Conservation (phyloP, 352 stramenopile genomes). For the Phytophthora ohioensis region DNA sequence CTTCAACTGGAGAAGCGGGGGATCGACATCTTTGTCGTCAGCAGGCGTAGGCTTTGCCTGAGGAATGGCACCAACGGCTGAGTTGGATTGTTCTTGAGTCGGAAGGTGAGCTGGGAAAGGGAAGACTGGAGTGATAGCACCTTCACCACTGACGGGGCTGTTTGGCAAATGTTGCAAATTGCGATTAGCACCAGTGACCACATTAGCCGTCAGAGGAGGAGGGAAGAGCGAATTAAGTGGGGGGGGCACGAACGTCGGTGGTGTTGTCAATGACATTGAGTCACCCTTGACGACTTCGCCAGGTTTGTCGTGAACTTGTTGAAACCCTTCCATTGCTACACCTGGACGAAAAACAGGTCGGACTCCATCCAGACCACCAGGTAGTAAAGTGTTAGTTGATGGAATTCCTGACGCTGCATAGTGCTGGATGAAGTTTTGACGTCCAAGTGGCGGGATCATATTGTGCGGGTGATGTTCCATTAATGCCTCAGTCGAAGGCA, state of each 20-base stretch:
- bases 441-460: slow-evolving; percentile 28
- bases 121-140: slow-evolving; percentile 22
- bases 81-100: slow-evolving; percentile 17
- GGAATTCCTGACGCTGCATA: slow-evolving; percentile 7
- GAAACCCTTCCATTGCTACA: slow-evolving; percentile 15
- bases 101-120: slow-evolving; percentile 30
- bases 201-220: slow-evolving; percentile 14
- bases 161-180: slow-evolving; percentile 26
- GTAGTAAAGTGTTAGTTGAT: slow-evolving; percentile 17
- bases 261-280: slow-evolving; percentile 15
- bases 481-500: slow-evolving; percentile 24
- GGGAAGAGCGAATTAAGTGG: slow-evolving; percentile 32
- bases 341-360: slow-evolving; percentile 21
- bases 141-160: slow-evolving; percentile 12
- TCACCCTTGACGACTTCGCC: slow-evolving; percentile 21
- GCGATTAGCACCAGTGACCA: slow-evolving; percentile 14
- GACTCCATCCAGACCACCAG: slow-evolving; percentile 13
- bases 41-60: slow-evolving; percentile 14
- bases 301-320: slow-evolving; percentile 28
- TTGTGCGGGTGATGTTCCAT: slow-evolving; percentile 27
- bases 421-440: slow-evolving; percentile 28
- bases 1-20: slow-evolving; percentile 33
- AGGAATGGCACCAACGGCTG: neutral
- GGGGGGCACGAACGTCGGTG: slow-evolving; percentile 32
- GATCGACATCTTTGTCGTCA: slow-evolving; percentile 13